Conservation (phyloP, 1,284 basidiomycete genomes). For the Microbotryum intermedium region DNA sequence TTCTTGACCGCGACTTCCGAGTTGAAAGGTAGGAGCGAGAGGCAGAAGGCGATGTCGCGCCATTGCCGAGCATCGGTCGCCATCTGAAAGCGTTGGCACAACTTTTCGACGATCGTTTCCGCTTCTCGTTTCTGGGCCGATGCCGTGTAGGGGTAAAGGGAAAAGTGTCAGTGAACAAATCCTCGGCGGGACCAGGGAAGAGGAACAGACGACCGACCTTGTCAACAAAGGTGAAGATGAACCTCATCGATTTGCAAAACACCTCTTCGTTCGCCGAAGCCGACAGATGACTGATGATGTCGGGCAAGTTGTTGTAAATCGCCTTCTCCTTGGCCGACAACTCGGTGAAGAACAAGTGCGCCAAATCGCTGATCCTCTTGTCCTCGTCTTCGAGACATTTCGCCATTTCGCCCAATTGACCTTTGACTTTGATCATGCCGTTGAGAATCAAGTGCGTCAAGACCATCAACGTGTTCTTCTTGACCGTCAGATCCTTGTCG, state of each 20-base stretch:
- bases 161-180: neutral
- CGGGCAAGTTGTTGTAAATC: slow-evolving; percentile 96
- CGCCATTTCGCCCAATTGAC: slow-evolving; percentile 97
- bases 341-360: slow-evolving; percentile 95
- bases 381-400: slow-evolving; percentile 97
- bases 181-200: neutral
- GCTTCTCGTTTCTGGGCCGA: slow-evolving; percentile 86
- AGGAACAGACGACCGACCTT: slow-evolving; percentile 51
- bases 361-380: slow-evolving; percentile 76
- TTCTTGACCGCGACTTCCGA: slow-evolving; percentile 94
- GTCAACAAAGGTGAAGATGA: slow-evolving; percentile 95
- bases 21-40: slow-evolving; percentile 91
- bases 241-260: slow-evolving; percentile 87
- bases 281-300: slow-evolving; percentile 90
- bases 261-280: slow-evolving; percentile 83
- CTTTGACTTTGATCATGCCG: slow-evolving; percentile 99
- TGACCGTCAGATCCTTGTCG: slow-evolving; percentile 78
- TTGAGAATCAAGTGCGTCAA: slow-evolving; percentile 94
- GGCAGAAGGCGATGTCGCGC: slow-evolving; percentile 93
- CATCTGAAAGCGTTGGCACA: slow-evolving; percentile 85
- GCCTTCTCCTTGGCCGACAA: slow-evolving; percentile 94
- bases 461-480: slow-evolving; percentile 99
- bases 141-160: slow-evolving; percentile 40
- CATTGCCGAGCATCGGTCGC: slow-evolving; percentile 86
- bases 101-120: slow-evolving; percentile 86